Evolutionary conservation across 2,329 filamentous ascomycete species (phyloP), one percentile per base, ranked within the genome.

Genomic region (Huntiella decipiens): DNA sequence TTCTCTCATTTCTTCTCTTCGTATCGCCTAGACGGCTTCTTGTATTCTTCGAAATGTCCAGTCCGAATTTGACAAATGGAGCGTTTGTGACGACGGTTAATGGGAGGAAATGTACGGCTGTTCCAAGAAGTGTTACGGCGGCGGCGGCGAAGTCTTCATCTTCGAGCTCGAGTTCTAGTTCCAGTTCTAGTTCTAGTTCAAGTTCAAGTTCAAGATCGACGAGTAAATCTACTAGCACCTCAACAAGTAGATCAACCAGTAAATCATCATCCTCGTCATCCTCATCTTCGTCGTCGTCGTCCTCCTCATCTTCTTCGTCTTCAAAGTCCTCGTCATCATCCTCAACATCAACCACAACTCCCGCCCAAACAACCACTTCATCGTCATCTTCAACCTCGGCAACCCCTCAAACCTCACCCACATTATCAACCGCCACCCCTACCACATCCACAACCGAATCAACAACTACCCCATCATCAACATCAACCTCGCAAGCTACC

Each of bases 41-140:
- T 22, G 22, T 11, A 43, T 31, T 16, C 32, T 32, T 17, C 54
- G 59, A 52, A 48, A 71, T 71, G 67, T 63, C 62, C 48, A 61
- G 55, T 50, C 54, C 60, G 46, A 61, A 57, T 55, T 62, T 69
- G 56, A 63, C 61, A 52, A 56, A 58, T 54, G 65, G 67, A 55
- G 64, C 65, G 50, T 66, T 67, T 50, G 63, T 69, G 48, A 73
- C 68, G 46, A 66, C 58, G 42, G 60, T 72, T 46, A 57, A 63
- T 48, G 68, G 67, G 44, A 66, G 63, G 56, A 63, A 64, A 57
- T 73, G 71, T 60, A 74, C 71, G 54, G 69, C 66, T 50, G 60
- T 73, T 52, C 69, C 68, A 41, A 67, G 56, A 53, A 50, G 50
- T 35, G 49, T 52, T 40, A 53, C 46, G 50, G 51, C 48, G 52